Conservation (phyloP, 2,329 filamentous ascomycete genomes). For the Aspergillus spinulosporus region DNA sequence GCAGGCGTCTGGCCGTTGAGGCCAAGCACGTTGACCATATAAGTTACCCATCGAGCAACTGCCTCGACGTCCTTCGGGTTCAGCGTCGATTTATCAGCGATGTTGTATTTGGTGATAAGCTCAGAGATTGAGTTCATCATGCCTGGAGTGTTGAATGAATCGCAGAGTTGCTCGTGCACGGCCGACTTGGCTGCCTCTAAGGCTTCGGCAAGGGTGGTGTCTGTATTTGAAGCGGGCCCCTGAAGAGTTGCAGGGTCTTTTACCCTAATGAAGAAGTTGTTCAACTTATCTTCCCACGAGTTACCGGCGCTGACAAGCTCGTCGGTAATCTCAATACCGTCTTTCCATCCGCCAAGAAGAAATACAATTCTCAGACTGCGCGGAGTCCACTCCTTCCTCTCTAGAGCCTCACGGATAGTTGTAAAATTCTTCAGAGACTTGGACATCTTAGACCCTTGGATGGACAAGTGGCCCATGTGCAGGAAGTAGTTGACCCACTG, state of each 20-base stretch:
- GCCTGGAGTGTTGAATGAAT: slow-evolving; percentile 83
- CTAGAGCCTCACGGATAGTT: slow-evolving; percentile 81
- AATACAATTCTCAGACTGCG: slow-evolving; percentile 82
- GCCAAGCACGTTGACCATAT: slow-evolving; percentile 80
- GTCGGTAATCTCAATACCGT: slow-evolving; percentile 85
- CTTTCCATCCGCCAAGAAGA: slow-evolving; percentile 83
- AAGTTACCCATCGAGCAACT: slow-evolving; percentile 76
- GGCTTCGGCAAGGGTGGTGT: slow-evolving; percentile 14
- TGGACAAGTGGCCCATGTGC: slow-evolving; percentile 90
- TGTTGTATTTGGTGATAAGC: slow-evolving; percentile 76
- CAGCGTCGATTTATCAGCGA: slow-evolving; percentile 47
- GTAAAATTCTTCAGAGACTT: slow-evolving; percentile 96
- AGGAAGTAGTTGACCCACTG: slow-evolving; percentile 96
- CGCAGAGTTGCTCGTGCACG: slow-evolving; percentile 67
- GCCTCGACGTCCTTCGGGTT: slow-evolving; percentile 51
- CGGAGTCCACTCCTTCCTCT: slow-evolving; percentile 69
- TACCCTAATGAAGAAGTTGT: slow-evolving; percentile 66
- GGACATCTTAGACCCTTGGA: slow-evolving; percentile 91
- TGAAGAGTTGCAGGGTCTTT: slow-evolving; percentile 46
- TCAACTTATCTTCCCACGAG: slow-evolving; percentile 77
- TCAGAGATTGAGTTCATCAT: slow-evolving; percentile 78
- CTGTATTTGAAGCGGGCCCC: slow-evolving; percentile 13
- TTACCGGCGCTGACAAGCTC: slow-evolving; percentile 74
- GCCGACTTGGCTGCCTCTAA: slow-evolving; percentile 30
- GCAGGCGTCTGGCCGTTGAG: slow-evolving; percentile 52